phyloP scores from a whole-genome alignment of 2,329 filamentous ascomycete species.

The Aspergillus latus region DNA sequence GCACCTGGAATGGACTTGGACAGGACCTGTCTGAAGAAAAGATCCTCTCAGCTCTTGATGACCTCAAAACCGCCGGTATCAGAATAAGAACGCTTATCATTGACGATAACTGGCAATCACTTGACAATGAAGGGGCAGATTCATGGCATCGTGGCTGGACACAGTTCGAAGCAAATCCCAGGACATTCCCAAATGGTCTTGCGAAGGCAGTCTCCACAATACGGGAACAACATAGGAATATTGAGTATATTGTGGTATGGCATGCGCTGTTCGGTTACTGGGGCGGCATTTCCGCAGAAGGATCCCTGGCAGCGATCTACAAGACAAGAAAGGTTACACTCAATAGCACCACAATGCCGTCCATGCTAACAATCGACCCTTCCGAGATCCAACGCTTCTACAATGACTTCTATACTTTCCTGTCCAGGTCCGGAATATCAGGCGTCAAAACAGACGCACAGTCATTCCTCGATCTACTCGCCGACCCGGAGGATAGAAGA shows the following conservation, averaged over 20 bases:
- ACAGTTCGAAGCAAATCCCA: slow-evolving; percentile 80
- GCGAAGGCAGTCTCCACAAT: slow-evolving; percentile 69
- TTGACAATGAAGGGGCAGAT: slow-evolving; percentile 57
- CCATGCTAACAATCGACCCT: slow-evolving; percentile 70
- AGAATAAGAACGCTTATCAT: slow-evolving; percentile 85
- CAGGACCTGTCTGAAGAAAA: slow-evolving; percentile 79
- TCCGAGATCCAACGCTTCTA: slow-evolving; percentile 77
- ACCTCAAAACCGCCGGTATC: slow-evolving; percentile 69
- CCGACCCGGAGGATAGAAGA: slow-evolving; percentile 67
- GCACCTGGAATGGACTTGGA: slow-evolving; percentile 93
- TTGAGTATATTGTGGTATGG: slow-evolving; percentile 89
- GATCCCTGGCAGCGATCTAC: slow-evolving; percentile 74
- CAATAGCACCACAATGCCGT: slow-evolving; percentile 53
- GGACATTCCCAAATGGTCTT: slow-evolving; percentile 77
- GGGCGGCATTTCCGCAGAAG: slow-evolving; percentile 78
- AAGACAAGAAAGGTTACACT: slow-evolving; percentile 65
- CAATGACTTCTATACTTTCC: slow-evolving; percentile 85
- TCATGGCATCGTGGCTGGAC: slow-evolving; percentile 64
- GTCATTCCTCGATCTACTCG: slow-evolving; percentile 78
- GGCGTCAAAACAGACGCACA: slow-evolving; percentile 92
- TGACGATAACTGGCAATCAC: slow-evolving; percentile 93
- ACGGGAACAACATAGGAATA: slow-evolving; percentile 65
- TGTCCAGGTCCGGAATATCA: slow-evolving; percentile 72
- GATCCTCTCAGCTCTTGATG: slow-evolving; percentile 71
- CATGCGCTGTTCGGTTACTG: slow-evolving; percentile 87